These are phyloP conservation scores for Phaeophleospora eucalypticola DNA, from an alignment of 2,329 filamentous ascomycete species.

Conservation along the genomic window DNA sequence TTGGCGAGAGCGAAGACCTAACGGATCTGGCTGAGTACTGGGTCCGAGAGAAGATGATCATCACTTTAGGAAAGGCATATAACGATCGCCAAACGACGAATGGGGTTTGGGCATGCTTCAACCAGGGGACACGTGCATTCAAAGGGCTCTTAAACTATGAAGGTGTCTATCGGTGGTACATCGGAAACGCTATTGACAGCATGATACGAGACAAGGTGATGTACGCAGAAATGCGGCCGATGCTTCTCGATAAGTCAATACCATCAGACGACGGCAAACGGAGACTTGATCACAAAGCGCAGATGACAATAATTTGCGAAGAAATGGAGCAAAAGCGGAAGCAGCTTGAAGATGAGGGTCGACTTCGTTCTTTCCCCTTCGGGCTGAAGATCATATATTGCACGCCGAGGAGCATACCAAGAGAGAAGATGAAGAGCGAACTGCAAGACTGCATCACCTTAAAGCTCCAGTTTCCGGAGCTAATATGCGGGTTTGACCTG, in stretches of 20 bases:
- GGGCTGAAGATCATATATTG: constrained; percentile 70
- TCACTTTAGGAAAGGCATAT: constrained; percentile 23
- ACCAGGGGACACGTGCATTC: constrained; percentile 65
- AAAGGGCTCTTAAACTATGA: constrained; percentile 68
- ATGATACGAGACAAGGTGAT: constrained; percentile 64
- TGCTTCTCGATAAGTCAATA: constrained; percentile 64
- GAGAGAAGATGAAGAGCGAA: constrained; percentile 46
- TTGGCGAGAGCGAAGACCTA: constrained; percentile 5
- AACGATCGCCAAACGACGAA: constrained; percentile 26
- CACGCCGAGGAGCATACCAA: constrained; percentile 59
- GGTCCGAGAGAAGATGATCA: constrained; percentile 29
- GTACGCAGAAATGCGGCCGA: constrained; percentile 67
- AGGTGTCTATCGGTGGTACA: constrained; percentile 59
- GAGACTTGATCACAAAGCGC: constrained; percentile 53
- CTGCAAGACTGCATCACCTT: constrained; percentile 60
- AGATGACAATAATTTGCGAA: constrained; percentile 58
- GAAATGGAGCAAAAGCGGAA: constrained; percentile 50
- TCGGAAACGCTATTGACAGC: constrained; percentile 55
- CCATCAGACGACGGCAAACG: constrained; percentile 54
- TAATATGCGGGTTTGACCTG: constrained; percentile 68
- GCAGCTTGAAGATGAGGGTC: constrained; percentile 36
- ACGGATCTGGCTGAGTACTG: constrained; percentile 25
- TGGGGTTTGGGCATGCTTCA: constrained; percentile 60
- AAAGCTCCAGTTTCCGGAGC: constrained; percentile 53
- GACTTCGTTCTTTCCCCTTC: constrained; percentile 49